Evolutionary conservation across 371 early-diverging fungal genomes (phyloP).

Genomic region (Mucor lusitanicus): DNA sequence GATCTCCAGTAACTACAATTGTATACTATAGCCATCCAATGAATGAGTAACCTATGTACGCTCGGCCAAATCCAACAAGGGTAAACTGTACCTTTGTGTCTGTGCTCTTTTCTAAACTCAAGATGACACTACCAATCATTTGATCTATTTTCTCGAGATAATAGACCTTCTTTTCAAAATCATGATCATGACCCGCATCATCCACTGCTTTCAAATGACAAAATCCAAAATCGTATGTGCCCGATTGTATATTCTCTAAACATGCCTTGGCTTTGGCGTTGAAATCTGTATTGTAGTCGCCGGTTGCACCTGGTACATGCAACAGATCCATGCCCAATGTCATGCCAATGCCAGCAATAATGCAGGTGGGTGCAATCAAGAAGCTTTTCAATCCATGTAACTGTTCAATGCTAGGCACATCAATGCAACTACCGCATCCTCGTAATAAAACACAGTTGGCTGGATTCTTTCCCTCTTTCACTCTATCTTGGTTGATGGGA

Average conservation of each 20-base stretch:
- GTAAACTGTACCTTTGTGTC: neutral
- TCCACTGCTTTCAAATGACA: slow-evolving; percentile 60
- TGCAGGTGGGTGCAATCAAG: slow-evolving; percentile 60
- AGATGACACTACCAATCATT: slow-evolving; percentile 41
- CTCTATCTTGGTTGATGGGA: slow-evolving; percentile 43
- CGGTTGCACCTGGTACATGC: slow-evolving; percentile 51
- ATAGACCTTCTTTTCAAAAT: slow-evolving; percentile 15
- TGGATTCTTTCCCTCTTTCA: slow-evolving; percentile 35
- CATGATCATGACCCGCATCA: slow-evolving; percentile 41
- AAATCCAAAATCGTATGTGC: slow-evolving; percentile 49
- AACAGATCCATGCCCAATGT: slow-evolving; percentile 50
- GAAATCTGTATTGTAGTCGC: slow-evolving; percentile 51
- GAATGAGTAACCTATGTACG: neutral
- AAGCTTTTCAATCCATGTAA: slow-evolving; percentile 48
- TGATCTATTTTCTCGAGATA: slow-evolving; percentile 47
- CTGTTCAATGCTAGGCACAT: slow-evolving; percentile 45
- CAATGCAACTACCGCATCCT: slow-evolving; percentile 48
- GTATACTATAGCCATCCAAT: slow-evolving; percentile 26
- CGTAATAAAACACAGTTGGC: slow-evolving; percentile 55
- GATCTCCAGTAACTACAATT: slow-evolving; percentile 54
- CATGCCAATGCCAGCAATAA: slow-evolving; percentile 57
- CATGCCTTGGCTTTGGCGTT: slow-evolving; percentile 44
- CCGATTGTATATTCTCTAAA: slow-evolving; percentile 14
- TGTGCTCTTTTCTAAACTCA: slow-evolving; percentile 19
- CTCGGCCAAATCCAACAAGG: too few relatives aligned